Evolutionary conservation across 345 rosid genomes (phyloP), one percentile per base, ranked within the genome.

Genomic region (Rhodamnia argentea): DNA sequence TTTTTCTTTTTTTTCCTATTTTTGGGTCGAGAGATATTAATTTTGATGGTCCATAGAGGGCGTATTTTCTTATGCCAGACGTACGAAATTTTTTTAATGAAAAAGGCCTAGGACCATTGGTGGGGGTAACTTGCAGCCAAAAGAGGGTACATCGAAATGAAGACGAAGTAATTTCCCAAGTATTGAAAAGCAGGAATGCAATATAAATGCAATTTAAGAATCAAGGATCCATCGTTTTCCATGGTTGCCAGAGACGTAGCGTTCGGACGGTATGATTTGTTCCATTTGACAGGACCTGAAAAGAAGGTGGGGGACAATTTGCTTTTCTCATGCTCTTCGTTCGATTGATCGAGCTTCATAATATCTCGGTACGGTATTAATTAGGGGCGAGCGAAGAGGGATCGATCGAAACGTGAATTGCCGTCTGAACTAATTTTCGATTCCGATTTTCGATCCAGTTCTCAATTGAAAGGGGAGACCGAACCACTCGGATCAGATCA

Each of bases 371-470:
- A 16, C 56, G 56, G 8, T 16, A 6, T 16, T 53, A 16, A 51
- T 51, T 51, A 51, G 1, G 52, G 14, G 4, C 4, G 52, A 11
- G 52, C 52, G 11, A 51, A 51, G 52, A 11, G 4, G 14, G 4
- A 2, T 3, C 52, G 14, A 51, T 51, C 4, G 14, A 51, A 51
- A 51, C 14, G 14, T 11, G 52, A 51, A 51, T 37, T 37, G 40
- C 4, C 4, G 52, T 3, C 1, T 4, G 13, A 1, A 51, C 4
- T 14, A 14, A 51, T 10, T 51, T 0, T 1, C 4, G 4, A 3
- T 51, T 51, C 14, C 4, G 4, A 51, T 51, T 51, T 51, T 11
- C 14, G 4, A 11, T 51, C 4, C 3, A 4, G 0, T 51, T 11
- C 4, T 1, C 14, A 51, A 11, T 51, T 47, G 0, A 13, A 4